A percentile compares a stretch with the other conserved stretches of the same genome.
These are phyloP conservation scores for Trichoderma gamsii DNA, from an alignment of 495 filamentous ascomycete genomes.

Conservation along the genomic window DNA sequence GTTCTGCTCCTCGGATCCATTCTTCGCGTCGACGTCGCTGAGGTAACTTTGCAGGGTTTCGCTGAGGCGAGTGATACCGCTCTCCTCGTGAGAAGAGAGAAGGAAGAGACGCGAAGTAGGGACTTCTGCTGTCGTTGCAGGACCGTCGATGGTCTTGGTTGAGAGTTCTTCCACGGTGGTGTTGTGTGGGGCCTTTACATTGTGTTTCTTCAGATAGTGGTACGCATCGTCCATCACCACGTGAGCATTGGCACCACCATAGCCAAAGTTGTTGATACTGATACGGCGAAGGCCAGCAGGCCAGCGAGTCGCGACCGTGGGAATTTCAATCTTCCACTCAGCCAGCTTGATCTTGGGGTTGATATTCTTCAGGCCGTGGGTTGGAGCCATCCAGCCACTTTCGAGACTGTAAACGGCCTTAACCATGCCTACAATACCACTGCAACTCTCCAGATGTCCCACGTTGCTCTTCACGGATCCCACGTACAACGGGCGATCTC, in stretches of 20 bases:
- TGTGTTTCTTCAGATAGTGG: not conserved
- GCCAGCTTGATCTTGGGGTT: not conserved
- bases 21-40: too few relatives aligned
- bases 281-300: not conserved
- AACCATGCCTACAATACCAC: slow-evolving; percentile 35
- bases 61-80: too few relatives aligned
- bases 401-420: slow-evolving; percentile 24
- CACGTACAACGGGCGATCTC: not conserved
- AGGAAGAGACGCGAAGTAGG: too few relatives aligned
- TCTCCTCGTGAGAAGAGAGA: too few relatives aligned
- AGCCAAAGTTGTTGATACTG: slow-evolving; percentile 49
- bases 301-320: not conserved
- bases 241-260: slow-evolving; percentile 44
- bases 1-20: too few relatives aligned
- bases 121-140: not conserved
- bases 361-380: not conserved
- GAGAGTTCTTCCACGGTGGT: not conserved
- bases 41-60: too few relatives aligned
- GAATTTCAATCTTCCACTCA: not conserved
- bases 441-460: slow-evolving; percentile 35
- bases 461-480: slow-evolving; percentile 37
- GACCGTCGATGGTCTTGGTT: not conserved
- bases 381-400: not conserved
- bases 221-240: not conserved
- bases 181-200: not conserved